phyloP scores from a whole-genome alignment of 2,329 filamentous ascomycete species.

The Epicoccum nigrum region DNA sequence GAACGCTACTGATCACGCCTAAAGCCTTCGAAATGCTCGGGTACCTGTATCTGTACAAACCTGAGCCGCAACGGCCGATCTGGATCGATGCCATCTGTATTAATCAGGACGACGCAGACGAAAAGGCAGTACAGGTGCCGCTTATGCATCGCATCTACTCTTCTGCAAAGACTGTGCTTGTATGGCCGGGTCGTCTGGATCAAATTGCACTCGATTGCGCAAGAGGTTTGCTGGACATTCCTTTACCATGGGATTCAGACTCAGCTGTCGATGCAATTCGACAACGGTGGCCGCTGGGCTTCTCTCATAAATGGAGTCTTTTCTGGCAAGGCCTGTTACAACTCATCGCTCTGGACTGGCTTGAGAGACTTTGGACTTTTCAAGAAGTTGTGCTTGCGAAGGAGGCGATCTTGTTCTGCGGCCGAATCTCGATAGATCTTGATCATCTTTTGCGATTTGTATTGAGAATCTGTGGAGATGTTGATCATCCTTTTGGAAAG shows the following conservation, averaged over 20 bases:
- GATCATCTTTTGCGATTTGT: neutral
- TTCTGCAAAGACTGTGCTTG: neutral
- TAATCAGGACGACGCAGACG: neutral
- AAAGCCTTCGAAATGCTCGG: constrained; percentile 6
- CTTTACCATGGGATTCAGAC: neutral
- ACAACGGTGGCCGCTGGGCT: neutral
- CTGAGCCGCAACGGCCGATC: neutral
- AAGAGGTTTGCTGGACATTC: neutral
- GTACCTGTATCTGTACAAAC: neutral
- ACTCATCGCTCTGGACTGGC: neutral
- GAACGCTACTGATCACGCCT: neutral
- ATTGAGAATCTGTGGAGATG: neutral
- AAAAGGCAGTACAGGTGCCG: constrained; percentile 9
- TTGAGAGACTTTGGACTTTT: constrained; percentile 10
- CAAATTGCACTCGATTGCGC: neutral
- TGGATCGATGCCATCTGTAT: constrained; percentile 15
- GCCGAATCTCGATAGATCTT: neutral
- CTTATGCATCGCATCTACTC: constrained; percentile 7
- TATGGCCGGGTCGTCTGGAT: neutral
- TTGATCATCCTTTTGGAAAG: neutral
- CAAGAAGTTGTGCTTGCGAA: constrained; percentile 10
- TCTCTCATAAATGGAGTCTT: neutral
- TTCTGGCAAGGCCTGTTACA: constrained; percentile 9
- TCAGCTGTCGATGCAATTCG: neutral
- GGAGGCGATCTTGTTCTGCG: neutral